phyloP scores from a whole-genome alignment of 176 grass and related monocot species.

The Juncus inflexus region DNA sequence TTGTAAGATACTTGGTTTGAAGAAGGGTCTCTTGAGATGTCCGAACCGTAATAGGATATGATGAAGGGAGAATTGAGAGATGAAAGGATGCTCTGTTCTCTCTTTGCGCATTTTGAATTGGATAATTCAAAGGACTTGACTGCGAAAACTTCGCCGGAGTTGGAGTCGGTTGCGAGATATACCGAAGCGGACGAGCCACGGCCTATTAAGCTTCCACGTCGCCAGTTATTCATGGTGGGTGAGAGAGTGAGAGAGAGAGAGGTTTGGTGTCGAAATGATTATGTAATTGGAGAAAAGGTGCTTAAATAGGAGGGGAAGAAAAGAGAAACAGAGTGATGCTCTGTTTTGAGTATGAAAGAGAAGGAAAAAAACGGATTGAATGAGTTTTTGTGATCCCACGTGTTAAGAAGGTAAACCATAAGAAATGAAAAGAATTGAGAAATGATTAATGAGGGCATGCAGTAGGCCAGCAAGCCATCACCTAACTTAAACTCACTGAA shows the following conservation, averaged over 20 bases:
- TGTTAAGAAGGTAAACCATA: background rate
- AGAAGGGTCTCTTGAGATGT: conserved; percentile 15
- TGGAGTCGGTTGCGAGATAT: conserved; percentile 33
- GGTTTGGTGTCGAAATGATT: background rate
- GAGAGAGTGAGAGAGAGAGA: background rate
- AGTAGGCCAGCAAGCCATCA: background rate
- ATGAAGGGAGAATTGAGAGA: conserved; percentile 60
- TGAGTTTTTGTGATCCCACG: conserved; percentile 1
- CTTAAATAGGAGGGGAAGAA: background rate
- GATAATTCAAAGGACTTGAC: conserved; percentile 46
- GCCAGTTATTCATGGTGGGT: background rate
- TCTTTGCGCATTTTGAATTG: background rate
- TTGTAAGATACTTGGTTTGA: conserved; percentile 34
- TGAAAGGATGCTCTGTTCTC: conserved; percentile 33
- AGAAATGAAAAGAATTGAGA: background rate
- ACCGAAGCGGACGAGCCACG: conserved; percentile 12
- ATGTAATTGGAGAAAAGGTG: background rate
- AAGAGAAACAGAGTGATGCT: background rate
- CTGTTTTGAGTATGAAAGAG: conserved; percentile 8
- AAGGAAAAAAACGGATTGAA: background rate
- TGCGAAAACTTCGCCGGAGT: conserved; percentile 49
- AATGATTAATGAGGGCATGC: background rate
- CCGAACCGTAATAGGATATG: conserved; percentile 54
- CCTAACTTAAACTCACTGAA: background rate
- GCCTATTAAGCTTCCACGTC: conserved; percentile 15